Evolutionary conservation across 495 filamentous ascomycete genomes (phyloP).

Genomic region (Letharia columbiana): DNA sequence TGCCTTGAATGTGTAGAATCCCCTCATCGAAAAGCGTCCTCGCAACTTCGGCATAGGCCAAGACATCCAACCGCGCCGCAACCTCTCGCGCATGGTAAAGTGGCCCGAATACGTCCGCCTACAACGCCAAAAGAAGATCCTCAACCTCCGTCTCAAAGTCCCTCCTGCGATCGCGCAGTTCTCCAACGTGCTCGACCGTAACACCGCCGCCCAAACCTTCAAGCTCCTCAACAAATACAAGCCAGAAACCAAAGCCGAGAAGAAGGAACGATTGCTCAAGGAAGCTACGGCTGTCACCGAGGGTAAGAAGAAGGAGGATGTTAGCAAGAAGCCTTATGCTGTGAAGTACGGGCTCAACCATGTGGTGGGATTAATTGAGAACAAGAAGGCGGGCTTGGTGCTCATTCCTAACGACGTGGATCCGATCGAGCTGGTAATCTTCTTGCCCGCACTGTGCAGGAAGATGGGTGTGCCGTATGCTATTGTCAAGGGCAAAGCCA

Average conservation of each 20-base stretch:
- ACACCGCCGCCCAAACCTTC: slow-evolving; percentile 92
- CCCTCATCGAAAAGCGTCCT: slow-evolving; percentile 93
- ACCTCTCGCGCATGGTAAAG: slow-evolving; percentile 98
- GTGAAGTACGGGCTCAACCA: slow-evolving; percentile 99
- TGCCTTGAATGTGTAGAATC: slow-evolving; percentile 58
- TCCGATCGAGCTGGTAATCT: slow-evolving; percentile 98
- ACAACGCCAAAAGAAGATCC: slow-evolving; percentile 99
- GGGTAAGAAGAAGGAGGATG: slow-evolving; percentile 99
- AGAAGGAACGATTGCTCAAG: slow-evolving; percentile 98
- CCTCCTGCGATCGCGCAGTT: slow-evolving; percentile 97
- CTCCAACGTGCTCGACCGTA: slow-evolving; percentile 94
- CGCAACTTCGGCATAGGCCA: slow-evolving; percentile 99
- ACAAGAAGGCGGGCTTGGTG: slow-evolving; percentile 98
- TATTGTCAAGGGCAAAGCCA: slow-evolving; percentile 99
- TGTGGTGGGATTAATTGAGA: slow-evolving; percentile 98
- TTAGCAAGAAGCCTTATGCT: slow-evolving; percentile 97
- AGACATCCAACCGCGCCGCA: slow-evolving; percentile 95
- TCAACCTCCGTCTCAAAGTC: slow-evolving; percentile 97
- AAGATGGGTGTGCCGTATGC: slow-evolving; percentile 99
- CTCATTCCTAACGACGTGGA: slow-evolving; percentile 99
- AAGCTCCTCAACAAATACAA: slow-evolving; percentile 99
- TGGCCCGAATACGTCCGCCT: slow-evolving; percentile 99
- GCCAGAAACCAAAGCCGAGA: slow-evolving; percentile 97
- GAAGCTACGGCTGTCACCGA: slow-evolving; percentile 95
- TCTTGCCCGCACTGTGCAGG: slow-evolving; percentile 96